Percentiles rank a stretch among this genome's conserved stretches.
Conservation (phyloP, 2,329 filamentous ascomycete genomes). For the Fusarium staphyleae region DNA sequence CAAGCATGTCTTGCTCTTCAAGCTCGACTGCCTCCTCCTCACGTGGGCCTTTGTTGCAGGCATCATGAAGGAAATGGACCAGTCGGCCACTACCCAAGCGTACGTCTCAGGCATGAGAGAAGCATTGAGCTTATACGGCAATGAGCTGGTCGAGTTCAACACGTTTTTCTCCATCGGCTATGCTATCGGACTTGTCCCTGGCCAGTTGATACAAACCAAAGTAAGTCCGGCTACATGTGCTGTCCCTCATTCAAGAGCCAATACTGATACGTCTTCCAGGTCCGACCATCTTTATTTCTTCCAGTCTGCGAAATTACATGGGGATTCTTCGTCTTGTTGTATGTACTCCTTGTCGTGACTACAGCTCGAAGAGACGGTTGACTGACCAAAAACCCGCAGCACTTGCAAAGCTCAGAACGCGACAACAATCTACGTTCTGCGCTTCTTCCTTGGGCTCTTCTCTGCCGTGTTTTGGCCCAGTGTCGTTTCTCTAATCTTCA, state of each 20-base stretch:
- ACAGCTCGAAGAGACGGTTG: neutral
- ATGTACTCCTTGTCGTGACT: neutral
- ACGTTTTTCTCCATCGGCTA: slow-evolving; percentile 68
- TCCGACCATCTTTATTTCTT: slow-evolving; percentile 51
- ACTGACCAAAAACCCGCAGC: slow-evolving; percentile 19
- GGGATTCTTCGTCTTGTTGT: slow-evolving; percentile 42
- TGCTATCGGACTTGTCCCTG: slow-evolving; percentile 55
- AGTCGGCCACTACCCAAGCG: slow-evolving; percentile 47
- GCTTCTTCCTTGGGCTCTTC: slow-evolving; percentile 54
- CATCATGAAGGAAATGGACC: slow-evolving; percentile 49
- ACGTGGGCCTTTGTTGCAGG: slow-evolving; percentile 49
- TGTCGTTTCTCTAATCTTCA: slow-evolving; percentile 50
- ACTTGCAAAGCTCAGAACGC: slow-evolving; percentile 47
- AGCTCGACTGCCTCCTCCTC: slow-evolving; percentile 46
- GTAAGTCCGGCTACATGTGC: neutral
- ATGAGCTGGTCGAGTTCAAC: slow-evolving; percentile 60
- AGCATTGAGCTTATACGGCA: slow-evolving; percentile 51
- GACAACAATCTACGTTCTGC: slow-evolving; percentile 48
- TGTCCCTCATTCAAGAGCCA: neutral
- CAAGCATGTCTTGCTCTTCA: slow-evolving; percentile 46
- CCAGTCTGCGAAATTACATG: slow-evolving; percentile 48
- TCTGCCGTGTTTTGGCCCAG: slow-evolving; percentile 50
- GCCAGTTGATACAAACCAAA: slow-evolving; percentile 50
- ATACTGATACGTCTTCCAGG: slow-evolving; percentile 6
- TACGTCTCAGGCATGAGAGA: slow-evolving; percentile 50